Evolutionary conservation across 208 protist species (phyloP), one percentile per base, ranked within the genome.

Genomic region (Leishmania lainsoni): DNA sequence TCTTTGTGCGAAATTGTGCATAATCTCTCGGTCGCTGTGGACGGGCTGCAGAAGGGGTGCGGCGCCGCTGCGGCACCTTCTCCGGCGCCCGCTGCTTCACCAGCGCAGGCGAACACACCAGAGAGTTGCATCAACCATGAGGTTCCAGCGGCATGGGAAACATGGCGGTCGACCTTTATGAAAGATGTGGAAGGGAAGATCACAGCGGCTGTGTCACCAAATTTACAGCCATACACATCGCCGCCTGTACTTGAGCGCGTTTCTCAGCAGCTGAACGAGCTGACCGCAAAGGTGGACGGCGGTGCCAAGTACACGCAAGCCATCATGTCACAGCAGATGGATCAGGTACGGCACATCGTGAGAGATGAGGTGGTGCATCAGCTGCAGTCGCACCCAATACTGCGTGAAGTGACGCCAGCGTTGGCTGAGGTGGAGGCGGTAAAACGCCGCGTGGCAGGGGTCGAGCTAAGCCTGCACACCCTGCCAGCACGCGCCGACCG

Each of bases 351-450:
- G 42, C 76, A 81, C n/a, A 78, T 39, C 10, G 72, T 85, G 17
- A 85, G 49, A 35, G 81, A 81, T 66, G 81, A 85, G 61, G 81
- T 85, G 70, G 32, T 39, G 2, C 69, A 81, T 35, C 81, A 85
- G 76, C 72, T 85, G 10, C 81, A 81, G 59, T 35, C 56, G 12
- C 76, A 81, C 39, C 0, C 61, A 29, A 59, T 81, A 26, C 39
- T 87, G 76, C 77, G 75, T 9, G 86, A 90, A 39, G 51, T 91
- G 9, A 54, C 85, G 5, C 85, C 81, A 14, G 83, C 86, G 14
- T 77, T 91, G 54, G 75, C 90, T 2, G 90, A 91, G 52, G 32
- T 93, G 76, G 90, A 93, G 63, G 80, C 87, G 39, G 72, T 91
- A 42, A 91, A 93, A 81, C 85, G 87, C 17, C 81, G 90, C 17